These are phyloP conservation scores for Saturnispora dispora DNA, from an alignment of 805 yeast species.

Conservation along the genomic window DNA sequence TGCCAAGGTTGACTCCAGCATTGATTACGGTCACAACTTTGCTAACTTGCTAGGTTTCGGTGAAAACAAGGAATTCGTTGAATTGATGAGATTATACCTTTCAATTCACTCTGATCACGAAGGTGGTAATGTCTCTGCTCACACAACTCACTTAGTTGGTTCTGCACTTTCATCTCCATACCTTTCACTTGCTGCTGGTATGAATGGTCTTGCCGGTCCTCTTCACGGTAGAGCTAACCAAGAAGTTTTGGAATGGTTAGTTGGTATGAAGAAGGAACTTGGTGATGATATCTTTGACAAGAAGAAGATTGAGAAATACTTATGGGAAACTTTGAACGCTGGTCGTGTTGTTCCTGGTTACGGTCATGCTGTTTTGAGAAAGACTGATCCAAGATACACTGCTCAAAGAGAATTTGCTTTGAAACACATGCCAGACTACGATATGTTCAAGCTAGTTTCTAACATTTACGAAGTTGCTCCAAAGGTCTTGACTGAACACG, in stretches of 20 bases:
- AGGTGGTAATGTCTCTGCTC: slow-evolving; percentile 86
- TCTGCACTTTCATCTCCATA: slow-evolving; percentile 74
- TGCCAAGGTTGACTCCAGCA: slow-evolving; percentile 37
- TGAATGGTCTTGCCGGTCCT: slow-evolving; percentile 83
- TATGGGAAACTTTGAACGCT: slow-evolving; percentile 70
- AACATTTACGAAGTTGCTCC: slow-evolving; percentile 79
- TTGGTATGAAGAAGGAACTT: slow-evolving; percentile 55
- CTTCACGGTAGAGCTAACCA: slow-evolving; percentile 84
- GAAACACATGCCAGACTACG: slow-evolving; percentile 68
- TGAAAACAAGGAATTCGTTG: slow-evolving; percentile 58
- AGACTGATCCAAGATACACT: slow-evolving; percentile 81
- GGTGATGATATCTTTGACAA: slow-evolving; percentile 56
- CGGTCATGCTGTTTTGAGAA: slow-evolving; percentile 82
- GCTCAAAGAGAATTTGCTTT: slow-evolving; percentile 81
- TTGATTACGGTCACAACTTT: slow-evolving; percentile 61
- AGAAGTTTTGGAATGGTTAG: slow-evolving; percentile 77
- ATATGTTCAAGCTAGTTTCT: slow-evolving; percentile 68
- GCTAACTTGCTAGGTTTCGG: slow-evolving; percentile 53
- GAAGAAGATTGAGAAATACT: slow-evolving; percentile 62
- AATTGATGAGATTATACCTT: slow-evolving; percentile 71
- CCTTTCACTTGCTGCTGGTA: slow-evolving; percentile 71
- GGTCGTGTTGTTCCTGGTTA: slow-evolving; percentile 87
- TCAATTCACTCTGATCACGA: slow-evolving; percentile 84
- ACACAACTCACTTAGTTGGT: slow-evolving; percentile 79
- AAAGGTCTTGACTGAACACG: slow-evolving; percentile 68